Evolutionary conservation across 2,329 filamentous ascomycete genomes (phyloP).

Genomic region (Xylariaceae sp.): DNA sequence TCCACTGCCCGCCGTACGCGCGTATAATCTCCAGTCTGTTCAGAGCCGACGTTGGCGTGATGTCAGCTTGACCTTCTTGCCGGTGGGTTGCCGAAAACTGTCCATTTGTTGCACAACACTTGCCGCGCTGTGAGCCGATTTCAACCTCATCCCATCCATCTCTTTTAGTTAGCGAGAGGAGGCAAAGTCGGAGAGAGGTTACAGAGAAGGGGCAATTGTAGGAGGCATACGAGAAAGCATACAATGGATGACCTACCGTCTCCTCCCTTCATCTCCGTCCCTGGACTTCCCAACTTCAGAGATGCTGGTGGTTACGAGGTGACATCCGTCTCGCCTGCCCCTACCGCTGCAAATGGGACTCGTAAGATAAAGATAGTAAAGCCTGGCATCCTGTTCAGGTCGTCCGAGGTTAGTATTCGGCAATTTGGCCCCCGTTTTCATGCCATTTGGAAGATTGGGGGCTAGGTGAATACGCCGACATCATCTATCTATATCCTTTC

Average conservation of each 20-base stretch:
- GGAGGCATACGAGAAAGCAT: not conserved
- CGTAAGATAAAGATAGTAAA: slow-evolving; percentile 39
- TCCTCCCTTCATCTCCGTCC: slow-evolving; percentile 47
- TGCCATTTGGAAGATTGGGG: not conserved
- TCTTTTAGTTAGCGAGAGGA: no score
- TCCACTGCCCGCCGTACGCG: no score
- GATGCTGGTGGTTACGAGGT: slow-evolving; percentile 59
- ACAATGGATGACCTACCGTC: slow-evolving; percentile 20
- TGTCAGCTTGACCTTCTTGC: not conserved
- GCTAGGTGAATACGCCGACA: not conserved
- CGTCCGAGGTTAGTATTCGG: slow-evolving; percentile 46
- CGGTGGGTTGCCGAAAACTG: not conserved
- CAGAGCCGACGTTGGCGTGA: not conserved
- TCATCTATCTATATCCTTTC: not conserved
- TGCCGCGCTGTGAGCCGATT: not conserved
- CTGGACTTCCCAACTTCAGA: slow-evolving; percentile 62
- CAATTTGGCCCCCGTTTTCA: not conserved
- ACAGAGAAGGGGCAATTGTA: not conserved
- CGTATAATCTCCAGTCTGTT: no score
- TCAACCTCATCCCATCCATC: no score
- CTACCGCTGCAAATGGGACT: slow-evolving; percentile 1
- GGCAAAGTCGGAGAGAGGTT: not conserved
- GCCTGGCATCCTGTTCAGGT: slow-evolving; percentile 57
- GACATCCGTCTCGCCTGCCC: slow-evolving; percentile 20
- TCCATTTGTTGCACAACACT: not conserved